These are phyloP conservation scores for Boletus rubroflammeus DNA, from an alignment of 768 basidiomycete genomes.

Conservation along the genomic window DNA sequence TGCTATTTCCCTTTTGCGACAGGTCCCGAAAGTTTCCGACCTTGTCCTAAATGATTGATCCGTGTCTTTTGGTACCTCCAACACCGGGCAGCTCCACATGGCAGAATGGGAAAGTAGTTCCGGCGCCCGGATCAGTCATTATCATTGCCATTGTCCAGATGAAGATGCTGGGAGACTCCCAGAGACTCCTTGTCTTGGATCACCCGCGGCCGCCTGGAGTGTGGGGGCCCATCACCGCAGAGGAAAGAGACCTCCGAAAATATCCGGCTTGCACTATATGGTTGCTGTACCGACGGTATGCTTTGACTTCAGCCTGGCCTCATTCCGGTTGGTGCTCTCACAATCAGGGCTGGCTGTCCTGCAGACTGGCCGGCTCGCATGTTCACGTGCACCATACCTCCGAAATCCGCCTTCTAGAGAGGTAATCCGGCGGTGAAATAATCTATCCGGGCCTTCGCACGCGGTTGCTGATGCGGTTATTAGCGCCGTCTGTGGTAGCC, in stretches of 20 bases:
- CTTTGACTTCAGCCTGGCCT: background rate
- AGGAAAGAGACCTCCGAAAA: conserved; percentile 3
- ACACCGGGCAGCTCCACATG: background rate
- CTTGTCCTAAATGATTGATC: background rate
- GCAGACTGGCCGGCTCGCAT: too few relatives aligned
- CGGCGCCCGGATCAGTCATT: background rate
- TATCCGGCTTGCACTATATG: background rate
- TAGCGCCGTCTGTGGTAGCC: background rate
- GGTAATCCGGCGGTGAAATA: background rate
- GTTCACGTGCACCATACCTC: conserved; percentile 7
- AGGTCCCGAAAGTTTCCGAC: conserved; percentile 13
- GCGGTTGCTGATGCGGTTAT: background rate
- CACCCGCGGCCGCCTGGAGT: background rate
- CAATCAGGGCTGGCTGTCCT: too few relatives aligned
- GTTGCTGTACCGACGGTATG: background rate
- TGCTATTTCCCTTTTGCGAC: too few relatives aligned
- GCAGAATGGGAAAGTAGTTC: background rate
- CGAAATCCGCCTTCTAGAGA: background rate
- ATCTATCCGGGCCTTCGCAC: background rate
- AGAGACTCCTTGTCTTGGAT: background rate
- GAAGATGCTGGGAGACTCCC: background rate
- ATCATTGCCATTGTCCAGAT: conserved; percentile 1
- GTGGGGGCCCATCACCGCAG: background rate
- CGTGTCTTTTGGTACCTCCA: background rate
- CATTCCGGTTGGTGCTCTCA: conserved; percentile 7